Base-by-base conservation (phyloP, 2,329 filamentous ascomycete genomes). In the Lachnellula cervina region DNA sequence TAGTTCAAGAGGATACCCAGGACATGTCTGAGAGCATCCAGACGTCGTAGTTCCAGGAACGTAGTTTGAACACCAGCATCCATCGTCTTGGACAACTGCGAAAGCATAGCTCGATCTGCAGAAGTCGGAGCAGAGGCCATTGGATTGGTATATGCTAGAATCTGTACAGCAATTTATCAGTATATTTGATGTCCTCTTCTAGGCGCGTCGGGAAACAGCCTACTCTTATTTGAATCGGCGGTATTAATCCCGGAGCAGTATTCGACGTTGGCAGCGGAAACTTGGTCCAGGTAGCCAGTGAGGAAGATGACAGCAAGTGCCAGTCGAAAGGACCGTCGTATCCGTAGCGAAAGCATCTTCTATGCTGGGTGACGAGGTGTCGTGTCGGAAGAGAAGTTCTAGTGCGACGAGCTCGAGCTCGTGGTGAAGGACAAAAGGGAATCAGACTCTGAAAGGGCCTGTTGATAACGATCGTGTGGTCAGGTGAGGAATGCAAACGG, bases 41-140 rank as follows among this genome's bases (percentile, higher is more conserved):
- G 71, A 69, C 21, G 50, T 75, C 69, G 34, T 69, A 34, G 73
- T 60, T 49, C 74, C 74, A 8, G 89, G 89, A 2, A 77, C 77
- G 64, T 84, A 84, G 68, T 90, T 80, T 38, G 86, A 86, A 69
- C 89, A 93, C 87, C 87, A 93, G 68, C 89, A 93, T 51, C 77
- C 71, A 34, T 81, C 74, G 16, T 72, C 77, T 63, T 89, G 80
- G 1, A 91, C 74, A 48, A 93, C 76, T 61, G 86, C 87, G 59
- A 86, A 89, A 40, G 88, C 87, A 61, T 77, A 88, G 16, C 76
- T 62, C 19, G 68, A 65, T 25, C 71, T 64, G 71, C 89, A 93
- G 49, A 77, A 77, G 49, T 80, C 73, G 49, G 76, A 72, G 68
- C 89, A 93, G 13, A 84, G 77, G 32, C 88, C 88, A 63, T 89